A percentile compares a stretch with the other conserved stretches of the same genome.
Evolutionary conservation across 805 yeast species (phyloP).

Genomic region (Lipomyces chichibuensis): DNA sequence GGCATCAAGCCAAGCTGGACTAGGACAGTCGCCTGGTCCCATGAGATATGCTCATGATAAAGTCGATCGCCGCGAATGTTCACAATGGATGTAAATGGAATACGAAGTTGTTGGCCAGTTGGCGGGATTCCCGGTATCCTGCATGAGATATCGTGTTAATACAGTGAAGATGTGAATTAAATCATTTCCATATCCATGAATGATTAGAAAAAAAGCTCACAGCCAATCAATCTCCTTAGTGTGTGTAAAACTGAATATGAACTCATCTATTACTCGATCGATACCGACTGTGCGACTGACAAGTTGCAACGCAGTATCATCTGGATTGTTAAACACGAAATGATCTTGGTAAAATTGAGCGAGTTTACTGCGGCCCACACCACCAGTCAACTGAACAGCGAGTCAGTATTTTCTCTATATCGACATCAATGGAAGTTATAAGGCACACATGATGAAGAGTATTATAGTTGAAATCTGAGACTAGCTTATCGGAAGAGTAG

Average conservation of each 20-base stretch:
- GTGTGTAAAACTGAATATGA: background rate
- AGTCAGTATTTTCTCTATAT: background rate
- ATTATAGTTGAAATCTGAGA: background rate
- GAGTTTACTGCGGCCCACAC: background rate
- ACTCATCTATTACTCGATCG: background rate
- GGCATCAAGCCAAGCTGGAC: background rate
- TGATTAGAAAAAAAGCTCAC: background rate
- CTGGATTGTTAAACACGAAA: background rate
- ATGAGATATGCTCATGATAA: background rate
- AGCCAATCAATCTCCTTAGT: background rate
- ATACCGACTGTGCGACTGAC: background rate
- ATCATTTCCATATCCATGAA: background rate
- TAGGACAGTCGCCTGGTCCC: background rate
- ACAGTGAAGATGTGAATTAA: background rate
- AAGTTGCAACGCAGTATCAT: conserved; percentile 1
- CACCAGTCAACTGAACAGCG: background rate
- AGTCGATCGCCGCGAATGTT: background rate
- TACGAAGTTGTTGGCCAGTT: background rate
- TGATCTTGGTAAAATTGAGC: background rate
- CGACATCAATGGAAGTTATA: background rate
- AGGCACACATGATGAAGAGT: background rate
- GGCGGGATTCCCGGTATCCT: background rate
- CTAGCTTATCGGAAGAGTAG: background rate
- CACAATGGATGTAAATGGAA: background rate
- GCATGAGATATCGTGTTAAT: background rate